These are phyloP conservation scores for Amanita rimosa DNA, from an alignment of 768 basidiomycete genomes.

Conservation along the genomic window DNA sequence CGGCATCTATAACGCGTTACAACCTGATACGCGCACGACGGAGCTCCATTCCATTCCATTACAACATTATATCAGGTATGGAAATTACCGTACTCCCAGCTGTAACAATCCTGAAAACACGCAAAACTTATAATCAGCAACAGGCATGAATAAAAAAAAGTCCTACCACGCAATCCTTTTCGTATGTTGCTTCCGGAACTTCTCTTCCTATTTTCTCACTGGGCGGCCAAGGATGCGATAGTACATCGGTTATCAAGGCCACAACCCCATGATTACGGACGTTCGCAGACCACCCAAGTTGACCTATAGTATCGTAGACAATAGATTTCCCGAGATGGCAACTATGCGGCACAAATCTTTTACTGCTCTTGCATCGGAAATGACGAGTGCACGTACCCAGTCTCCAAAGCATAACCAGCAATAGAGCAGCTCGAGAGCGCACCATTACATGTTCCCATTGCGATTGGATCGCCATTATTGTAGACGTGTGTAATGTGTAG, in stretches of 20 bases:
- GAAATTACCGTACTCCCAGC: conserved; percentile 54
- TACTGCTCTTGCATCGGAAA: not conserved
- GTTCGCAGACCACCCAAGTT: conserved; percentile 78
- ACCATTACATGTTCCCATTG: conserved; percentile 83
- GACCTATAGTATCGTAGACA: conserved; percentile 85
- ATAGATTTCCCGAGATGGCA: conserved; percentile 85
- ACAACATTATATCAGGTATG: not conserved
- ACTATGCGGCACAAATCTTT: conserved; percentile 18
- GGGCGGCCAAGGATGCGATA: conserved; percentile 62
- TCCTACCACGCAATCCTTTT: conserved; percentile 67
- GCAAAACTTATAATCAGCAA: not conserved
- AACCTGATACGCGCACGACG: not conserved
- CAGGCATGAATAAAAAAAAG: not conserved
- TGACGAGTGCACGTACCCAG: conserved; percentile 35
- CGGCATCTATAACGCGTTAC: too few relatives aligned
- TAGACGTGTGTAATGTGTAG: conserved; percentile 85
- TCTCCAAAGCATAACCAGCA: conserved; percentile 86
- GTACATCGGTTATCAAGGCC: conserved; percentile 62
- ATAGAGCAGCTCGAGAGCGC: conserved; percentile 71
- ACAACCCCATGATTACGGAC: conserved; percentile 74
- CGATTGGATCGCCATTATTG: conserved; percentile 91
- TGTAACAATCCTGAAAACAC: conserved; percentile 47
- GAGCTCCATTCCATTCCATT: not conserved
- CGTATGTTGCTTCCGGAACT: conserved; percentile 40
- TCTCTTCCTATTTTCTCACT: conserved; percentile 49